phyloP scores from a whole-genome alignment of 176 grass and related monocot genomes.

The Aechmea fasciata region DNA sequence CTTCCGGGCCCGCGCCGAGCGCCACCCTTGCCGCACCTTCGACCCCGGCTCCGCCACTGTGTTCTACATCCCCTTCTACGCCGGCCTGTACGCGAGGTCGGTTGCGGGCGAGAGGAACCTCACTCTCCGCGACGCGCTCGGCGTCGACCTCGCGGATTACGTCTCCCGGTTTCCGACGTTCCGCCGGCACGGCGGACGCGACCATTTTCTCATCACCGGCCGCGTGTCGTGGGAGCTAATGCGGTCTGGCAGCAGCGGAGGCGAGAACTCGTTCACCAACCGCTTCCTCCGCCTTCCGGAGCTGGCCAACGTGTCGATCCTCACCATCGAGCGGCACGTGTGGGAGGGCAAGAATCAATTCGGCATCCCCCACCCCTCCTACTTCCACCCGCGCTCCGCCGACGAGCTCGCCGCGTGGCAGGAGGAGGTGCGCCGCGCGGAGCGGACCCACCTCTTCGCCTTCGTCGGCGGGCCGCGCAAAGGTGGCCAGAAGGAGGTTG shows the following conservation, averaged over 20 bases:
- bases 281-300: conserved; percentile 45
- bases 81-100: conserved; percentile 3
- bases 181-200: conserved; percentile 6
- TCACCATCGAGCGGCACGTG: conserved; percentile 50
- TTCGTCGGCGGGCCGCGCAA: conserved; percentile 56
- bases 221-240: conserved; percentile 49
- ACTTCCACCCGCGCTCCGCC: conserved; percentile 64
- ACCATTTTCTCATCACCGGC: conserved; percentile 57
- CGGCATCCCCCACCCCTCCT: conserved; percentile 53
- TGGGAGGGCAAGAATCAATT: conserved; percentile 33
- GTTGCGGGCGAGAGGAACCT: neutral
- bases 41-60: too few species aligned
- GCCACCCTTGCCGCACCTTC: conserved; percentile 35
- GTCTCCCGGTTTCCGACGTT: conserved; percentile 26
- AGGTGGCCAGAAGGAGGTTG: conserved; percentile 22
- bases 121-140: conserved; percentile 30
- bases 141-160: conserved; percentile 33
- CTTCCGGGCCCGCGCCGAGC: conserved; percentile 26
- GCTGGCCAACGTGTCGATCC: conserved; percentile 60
- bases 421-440: conserved; percentile 23
- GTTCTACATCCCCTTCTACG: conserved; percentile 22
- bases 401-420: conserved; percentile 45
- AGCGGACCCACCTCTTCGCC: conserved; percentile 42
- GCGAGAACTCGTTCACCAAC: conserved; percentile 52
- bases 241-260: conserved; percentile 19